Percentiles rank a stretch among this genome's conserved stretches.
Evolutionary conservation across 2,329 filamentous ascomycete genomes (phyloP).

Genomic region (Venturia pyrina): DNA sequence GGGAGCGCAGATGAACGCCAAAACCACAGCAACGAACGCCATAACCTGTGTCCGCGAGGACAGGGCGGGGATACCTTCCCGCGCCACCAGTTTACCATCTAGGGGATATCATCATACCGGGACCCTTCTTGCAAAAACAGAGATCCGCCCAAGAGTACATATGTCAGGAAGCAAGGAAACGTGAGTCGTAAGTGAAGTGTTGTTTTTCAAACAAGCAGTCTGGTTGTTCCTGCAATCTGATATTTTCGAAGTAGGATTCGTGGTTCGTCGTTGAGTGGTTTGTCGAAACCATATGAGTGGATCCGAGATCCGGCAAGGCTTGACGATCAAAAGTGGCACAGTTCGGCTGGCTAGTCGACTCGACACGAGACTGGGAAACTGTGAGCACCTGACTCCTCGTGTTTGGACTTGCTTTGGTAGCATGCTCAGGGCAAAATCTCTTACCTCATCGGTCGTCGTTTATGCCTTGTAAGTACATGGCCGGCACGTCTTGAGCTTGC

Average conservation of each 20-base stretch:
- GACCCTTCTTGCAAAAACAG: neutral
- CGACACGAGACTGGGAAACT: constrained; percentile 17
- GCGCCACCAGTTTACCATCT: constrained; percentile 5
- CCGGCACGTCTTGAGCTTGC: constrained; percentile 41
- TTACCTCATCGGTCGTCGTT: constrained; percentile 20
- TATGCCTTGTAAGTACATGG: constrained; percentile 36
- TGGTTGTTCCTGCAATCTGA: neutral
- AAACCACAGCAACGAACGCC: neutral
- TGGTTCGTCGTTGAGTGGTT: neutral
- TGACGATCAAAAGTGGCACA: constrained; percentile 22
- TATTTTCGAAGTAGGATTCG: neutral
- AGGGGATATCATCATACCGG: constrained; percentile 5
- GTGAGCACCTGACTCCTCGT: constrained; percentile 13
- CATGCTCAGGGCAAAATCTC: constrained; percentile 15
- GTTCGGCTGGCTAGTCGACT: constrained; percentile 21
- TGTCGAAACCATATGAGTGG: neutral
- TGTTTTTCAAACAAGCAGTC: neutral
- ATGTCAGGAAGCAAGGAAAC: neutral
- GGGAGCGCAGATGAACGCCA: constrained; percentile 1
- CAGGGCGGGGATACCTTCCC: constrained; percentile 1
- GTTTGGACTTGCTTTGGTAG: constrained; percentile 18
- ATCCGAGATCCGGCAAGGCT: constrained; percentile 17
- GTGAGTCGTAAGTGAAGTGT: neutral
- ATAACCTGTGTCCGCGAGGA: constrained; percentile 5
- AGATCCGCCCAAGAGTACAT: neutral